Conservation (phyloP, 257 asterid genomes). For the Solanum sejunctum region DNA sequence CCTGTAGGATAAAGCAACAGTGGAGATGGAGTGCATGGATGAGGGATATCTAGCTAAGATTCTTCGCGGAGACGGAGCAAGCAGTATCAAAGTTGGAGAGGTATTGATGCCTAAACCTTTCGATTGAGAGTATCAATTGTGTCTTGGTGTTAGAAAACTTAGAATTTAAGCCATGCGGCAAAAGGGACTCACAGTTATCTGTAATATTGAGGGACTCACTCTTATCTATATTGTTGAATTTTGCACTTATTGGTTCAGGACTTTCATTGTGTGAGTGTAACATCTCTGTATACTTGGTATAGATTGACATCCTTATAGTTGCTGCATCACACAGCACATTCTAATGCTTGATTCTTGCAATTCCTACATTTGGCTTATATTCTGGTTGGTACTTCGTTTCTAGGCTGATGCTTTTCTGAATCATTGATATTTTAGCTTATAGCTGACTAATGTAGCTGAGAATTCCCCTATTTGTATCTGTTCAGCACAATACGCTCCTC, state of each 20-base stretch:
- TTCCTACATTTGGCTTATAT: not conserved
- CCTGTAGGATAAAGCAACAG: slow-evolving; percentile 90
- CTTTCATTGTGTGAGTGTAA: not conserved
- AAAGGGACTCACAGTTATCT: not conserved
- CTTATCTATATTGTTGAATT: not conserved
- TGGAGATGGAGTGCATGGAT: slow-evolving; percentile 99
- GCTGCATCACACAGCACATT: not conserved
- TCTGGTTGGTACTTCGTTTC: not conserved
- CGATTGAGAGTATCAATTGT: not conserved
- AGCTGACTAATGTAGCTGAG: not conserved
- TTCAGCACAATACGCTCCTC: not conserved
- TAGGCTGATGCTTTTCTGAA: not conserved
- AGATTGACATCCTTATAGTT: not conserved
- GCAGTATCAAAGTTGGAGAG: slow-evolving; percentile 97
- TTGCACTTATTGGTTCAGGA: not conserved
- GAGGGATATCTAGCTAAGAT: slow-evolving; percentile 97
- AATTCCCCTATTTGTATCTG: not conserved
- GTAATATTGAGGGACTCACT: not conserved
- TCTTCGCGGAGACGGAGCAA: slow-evolving; percentile 77
- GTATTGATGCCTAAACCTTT: slow-evolving; percentile 26
- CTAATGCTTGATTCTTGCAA: not conserved
- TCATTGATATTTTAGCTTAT: not conserved
- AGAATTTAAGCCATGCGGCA: not conserved
- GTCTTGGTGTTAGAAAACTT: not conserved
- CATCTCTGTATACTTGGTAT: not conserved